Base-by-base conservation (phyloP, 257 asterid genomes). In the Leptodermis oblonga region DNA sequence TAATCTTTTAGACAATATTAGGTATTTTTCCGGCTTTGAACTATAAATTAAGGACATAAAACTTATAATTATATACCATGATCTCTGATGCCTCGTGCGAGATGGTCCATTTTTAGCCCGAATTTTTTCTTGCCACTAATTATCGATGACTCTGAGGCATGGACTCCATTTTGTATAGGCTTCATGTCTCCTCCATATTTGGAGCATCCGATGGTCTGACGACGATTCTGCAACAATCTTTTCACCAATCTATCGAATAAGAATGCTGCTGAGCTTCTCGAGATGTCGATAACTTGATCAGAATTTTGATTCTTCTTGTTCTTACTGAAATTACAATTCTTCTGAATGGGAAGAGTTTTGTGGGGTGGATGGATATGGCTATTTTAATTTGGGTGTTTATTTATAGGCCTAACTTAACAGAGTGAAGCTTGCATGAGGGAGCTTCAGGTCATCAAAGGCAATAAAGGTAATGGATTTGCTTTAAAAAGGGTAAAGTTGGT, bases 401-500 rank as follows among this genome's bases (percentile, higher is more conserved):
- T 12, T 30, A 5, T 26, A 55, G 14, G 56, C 74, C 81, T 33
- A 11, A 51, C 0, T 52, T 4, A 0, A 55, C 17, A 0, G 75
- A 31, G 2, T 20, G 55, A 49, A 49, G 18, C n/a, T 49, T 18
- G 12, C 55, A 18, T 33, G 9, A 56, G 17, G 4, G 23, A 3
- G 62, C 18, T 39, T 18, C 46, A 88, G 88, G 59, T 72, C 71
- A 33, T 85, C 80, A 25, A 91, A 51, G 15, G 95, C 73, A 68
- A 81, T 20, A 49, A 49, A 49, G 12, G 53, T 4, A 18, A 49
- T n/a, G n/a, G n/a, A n/a, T n/a, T n/a, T n/a, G 23, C 23, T n/a
- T 4, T 15, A 20, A 45, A 43, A 1, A 43, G 45, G 45, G 45
- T 4, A 41, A 41, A 41, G 45, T 41, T 41, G 10, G 45, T 6